Conservation (phyloP, 2,329 filamentous ascomycete genomes). For the Scedosporium aurantiacum region DNA sequence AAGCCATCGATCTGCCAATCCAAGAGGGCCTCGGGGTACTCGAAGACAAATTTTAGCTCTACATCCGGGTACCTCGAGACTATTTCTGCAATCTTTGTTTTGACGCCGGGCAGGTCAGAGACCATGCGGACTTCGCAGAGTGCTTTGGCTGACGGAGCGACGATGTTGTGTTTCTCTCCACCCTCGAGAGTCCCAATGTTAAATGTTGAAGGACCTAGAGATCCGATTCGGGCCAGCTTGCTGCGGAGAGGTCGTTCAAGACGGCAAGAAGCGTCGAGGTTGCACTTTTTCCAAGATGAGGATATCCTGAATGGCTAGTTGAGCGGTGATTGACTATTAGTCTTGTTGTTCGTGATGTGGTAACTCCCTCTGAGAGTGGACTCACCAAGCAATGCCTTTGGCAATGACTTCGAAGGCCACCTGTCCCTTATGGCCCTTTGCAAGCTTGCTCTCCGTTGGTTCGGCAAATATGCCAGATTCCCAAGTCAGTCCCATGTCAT, state of each 20-base stretch:
- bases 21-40: constrained; percentile 25
- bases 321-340: background rate
- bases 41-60: constrained; percentile 22
- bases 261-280: constrained; percentile 20
- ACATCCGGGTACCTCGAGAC: constrained; percentile 21
- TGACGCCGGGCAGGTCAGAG: constrained; percentile 21
- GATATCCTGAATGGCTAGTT: constrained; percentile 76
- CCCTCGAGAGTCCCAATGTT: constrained; percentile 75
- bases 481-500: constrained; percentile 27
- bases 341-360: background rate
- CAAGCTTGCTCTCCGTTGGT: constrained; percentile 79
- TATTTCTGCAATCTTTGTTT: constrained; percentile 19
- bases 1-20: constrained; percentile 36
- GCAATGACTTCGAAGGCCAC: constrained; percentile 56
- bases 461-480: constrained; percentile 82
- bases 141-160: constrained; percentile 24
- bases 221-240: constrained; percentile 21
- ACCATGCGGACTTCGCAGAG: constrained; percentile 28
- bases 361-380: constrained; percentile 12
- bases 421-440: constrained; percentile 84
- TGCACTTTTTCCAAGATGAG: constrained; percentile 61
- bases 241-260: constrained; percentile 19
- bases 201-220: constrained; percentile 68
- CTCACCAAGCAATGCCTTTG: constrained; percentile 52
- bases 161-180: constrained; percentile 66